These are phyloP conservation scores for Rhynchospora breviuscula DNA, from an alignment of 176 grass and related monocot species.

Conservation along the genomic window DNA sequence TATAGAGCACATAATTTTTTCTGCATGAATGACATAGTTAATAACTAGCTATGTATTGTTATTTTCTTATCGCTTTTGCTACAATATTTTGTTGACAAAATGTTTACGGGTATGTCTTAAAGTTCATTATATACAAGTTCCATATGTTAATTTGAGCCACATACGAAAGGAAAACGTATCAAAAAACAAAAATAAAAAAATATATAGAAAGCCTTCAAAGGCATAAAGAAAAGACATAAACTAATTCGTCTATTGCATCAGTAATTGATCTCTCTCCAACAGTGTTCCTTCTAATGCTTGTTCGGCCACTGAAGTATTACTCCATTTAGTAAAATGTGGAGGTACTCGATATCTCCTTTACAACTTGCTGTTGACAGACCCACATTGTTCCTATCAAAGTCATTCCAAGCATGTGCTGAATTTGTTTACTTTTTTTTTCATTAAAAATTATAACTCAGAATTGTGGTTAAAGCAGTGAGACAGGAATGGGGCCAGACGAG, in stretches of 20 bases:
- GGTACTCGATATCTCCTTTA: constrained; percentile 1
- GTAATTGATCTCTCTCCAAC: background rate
- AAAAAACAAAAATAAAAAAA: background rate
- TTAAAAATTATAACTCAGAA: background rate
- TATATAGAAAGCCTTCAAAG: too few relatives aligned
- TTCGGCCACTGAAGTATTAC: background rate
- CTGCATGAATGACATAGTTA: background rate
- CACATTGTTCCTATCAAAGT: background rate
- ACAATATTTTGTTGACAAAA: background rate
- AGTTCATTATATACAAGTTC: background rate
- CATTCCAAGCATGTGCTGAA: constrained; percentile 1
- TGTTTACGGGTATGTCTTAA: background rate
- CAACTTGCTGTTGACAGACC: background rate
- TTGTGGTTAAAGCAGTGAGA: background rate
- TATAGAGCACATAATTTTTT: background rate
- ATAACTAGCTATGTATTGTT: background rate
- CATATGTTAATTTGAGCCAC: background rate
- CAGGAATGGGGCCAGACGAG: background rate
- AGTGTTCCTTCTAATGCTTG: background rate
- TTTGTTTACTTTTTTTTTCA: background rate
- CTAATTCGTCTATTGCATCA: background rate
- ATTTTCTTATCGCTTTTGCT: background rate
- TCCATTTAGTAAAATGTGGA: constrained; percentile 1
- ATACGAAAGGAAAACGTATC: background rate
- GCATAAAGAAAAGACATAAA: background rate